Evolutionary conservation across 768 basidiomycete genomes (phyloP), one percentile per base, ranked within the genome.

Genomic region (Suillus subalutaceus): DNA sequence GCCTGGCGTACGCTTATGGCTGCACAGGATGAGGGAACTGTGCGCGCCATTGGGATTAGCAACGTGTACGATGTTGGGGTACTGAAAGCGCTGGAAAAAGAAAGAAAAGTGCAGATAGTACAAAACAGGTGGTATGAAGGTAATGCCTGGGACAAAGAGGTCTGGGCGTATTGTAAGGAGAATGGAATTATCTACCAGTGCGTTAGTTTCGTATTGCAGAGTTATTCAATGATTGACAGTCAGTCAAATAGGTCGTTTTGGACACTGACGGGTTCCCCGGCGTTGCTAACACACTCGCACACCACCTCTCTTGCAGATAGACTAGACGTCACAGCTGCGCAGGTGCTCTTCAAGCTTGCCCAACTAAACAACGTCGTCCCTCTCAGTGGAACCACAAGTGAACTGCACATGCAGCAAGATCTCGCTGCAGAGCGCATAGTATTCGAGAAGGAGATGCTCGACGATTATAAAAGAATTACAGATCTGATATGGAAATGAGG

Each of bases 81-180:
- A 15, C 83, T 96, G 16, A 75, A 79, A 37, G 82, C 83, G 18
- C 75, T 93, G 53, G 82, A 81, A 44, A 78, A 82, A 20, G 79
- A 84, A 69, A 79, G 87, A 63, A 83, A 85, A 66, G 85, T 91
- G 6, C 84, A 91, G 65, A 85, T 93, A 38, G 91, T 95, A 18
- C 93, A 94, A 75, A 92, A 93, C 74, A 80, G 93, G 59, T 96
- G 93, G 93, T 90, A 88, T 70, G 88, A 93, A 73, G 88, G 87
- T 6, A 95, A 94, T 66, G 81, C 77, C 6, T 95, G 91, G 90
- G 92, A 94, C 72, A 79, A 78, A 62, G 81, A 82, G 1, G 88
- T 93, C 5, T 82, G 87, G 68, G 77, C 78, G 44, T 90, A 90
- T 69, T 95, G 93, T 73, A 82, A 78, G 69, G 77, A 83, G 63